A percentile compares a stretch with the other conserved stretches of the same genome.
Evolutionary conservation across 2,329 filamentous ascomycete species (phyloP).

Genomic region (Neofusicoccum cordaticola): DNA sequence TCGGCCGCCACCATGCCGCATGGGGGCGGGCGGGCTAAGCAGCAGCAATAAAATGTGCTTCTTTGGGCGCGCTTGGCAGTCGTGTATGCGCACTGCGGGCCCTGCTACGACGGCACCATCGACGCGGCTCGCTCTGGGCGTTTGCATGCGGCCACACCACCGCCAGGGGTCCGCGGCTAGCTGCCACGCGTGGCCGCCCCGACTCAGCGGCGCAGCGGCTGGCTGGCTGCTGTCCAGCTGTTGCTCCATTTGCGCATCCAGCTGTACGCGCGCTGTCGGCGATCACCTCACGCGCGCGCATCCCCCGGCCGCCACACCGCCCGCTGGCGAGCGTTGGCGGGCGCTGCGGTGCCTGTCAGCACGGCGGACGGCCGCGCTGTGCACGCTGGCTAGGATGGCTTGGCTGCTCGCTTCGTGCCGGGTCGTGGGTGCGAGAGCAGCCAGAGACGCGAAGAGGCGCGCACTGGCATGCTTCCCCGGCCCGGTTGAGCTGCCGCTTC

Average conservation of each 20-base stretch:
- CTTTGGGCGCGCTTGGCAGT: slow-evolving; percentile 4
- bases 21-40: neutral
- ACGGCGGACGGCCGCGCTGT: neutral
- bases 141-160: neutral
- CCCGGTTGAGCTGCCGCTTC: neutral
- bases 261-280: neutral
- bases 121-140: slow-evolving; percentile 10
- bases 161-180: neutral
- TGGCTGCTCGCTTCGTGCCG: neutral
- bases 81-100: slow-evolving; percentile 8
- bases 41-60: neutral
- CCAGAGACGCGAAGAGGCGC: neutral
- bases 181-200: neutral
- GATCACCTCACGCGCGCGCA: neutral
- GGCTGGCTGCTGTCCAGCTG: neutral
- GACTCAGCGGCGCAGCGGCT: neutral
- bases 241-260: neutral
- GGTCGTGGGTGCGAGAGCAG: neutral
- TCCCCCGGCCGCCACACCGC: too few species aligned
- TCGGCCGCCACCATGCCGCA: neutral
- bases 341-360: neutral
- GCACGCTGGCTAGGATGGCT: neutral
- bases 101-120: slow-evolving; percentile 10
- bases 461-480: neutral
- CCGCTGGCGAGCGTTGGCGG: neutral